Evolutionary conservation across 1,284 basidiomycete genomes (phyloP), one percentile per base, ranked within the genome.

Genomic region (Fomitopsis pinicola): DNA sequence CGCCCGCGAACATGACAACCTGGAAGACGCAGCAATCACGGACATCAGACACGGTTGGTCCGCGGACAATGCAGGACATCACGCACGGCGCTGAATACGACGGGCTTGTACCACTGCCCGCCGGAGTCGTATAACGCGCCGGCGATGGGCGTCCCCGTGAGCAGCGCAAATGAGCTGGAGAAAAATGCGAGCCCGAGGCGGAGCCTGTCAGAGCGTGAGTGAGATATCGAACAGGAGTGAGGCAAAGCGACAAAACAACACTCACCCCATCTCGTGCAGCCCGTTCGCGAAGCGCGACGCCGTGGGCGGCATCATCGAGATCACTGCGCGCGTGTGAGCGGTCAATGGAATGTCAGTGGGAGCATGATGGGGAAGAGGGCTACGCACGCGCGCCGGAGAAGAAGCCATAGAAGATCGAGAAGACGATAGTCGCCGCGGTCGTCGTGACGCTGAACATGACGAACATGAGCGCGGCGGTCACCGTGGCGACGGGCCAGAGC

Each of bases 401-500:
- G 62, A 69, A 67, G 12, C 70, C 70, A 52, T 68, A 71, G 26
- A 71, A 44, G 36, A 69, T 55, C 1, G 67, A 64, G 55, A 71
- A 66, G 14, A 67, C 61, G 9, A 67, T 58, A 15, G 62, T 59
- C 17, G 64, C 67, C 0, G 55, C 64, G 10, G 44, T 56, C 17
- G 28, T 62, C 9, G 46, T 63, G 10, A 65, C 62, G 28, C 65
- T 69, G 36, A 71, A 65, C 59, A 72, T 61, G n/a, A 62, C 63
- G 44, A 71, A 67, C 0, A 71, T 52, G 42, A 71, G 61, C 4
- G 50, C 61, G 5, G 59, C 66, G 17, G 55, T 57, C 42, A 50
- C 36, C 17, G 59, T 17, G 15, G 59, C 30, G 17, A 61, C 52
- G 28, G 62, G 60, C 10, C 63, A 42, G 15, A 69, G 57, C 15